Base-by-base conservation (phyloP, 257 asterid species). In the Fraxinus pennsylvanica region DNA sequence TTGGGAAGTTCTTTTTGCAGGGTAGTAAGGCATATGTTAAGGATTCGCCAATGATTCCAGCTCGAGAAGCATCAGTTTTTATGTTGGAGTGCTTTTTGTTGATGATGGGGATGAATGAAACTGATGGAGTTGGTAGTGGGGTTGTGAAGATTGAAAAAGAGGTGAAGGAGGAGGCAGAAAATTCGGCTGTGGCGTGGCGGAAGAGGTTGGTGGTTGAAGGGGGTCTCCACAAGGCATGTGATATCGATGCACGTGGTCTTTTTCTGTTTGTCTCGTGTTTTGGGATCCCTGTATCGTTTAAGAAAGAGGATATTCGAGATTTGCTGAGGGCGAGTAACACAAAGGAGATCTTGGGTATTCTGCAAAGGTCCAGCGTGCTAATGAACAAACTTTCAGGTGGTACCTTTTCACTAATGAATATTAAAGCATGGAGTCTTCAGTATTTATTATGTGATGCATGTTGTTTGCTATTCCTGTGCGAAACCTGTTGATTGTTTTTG, bases 171-270 rank as follows among this genome's bases (percentile, higher is more conserved):
- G 97, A 91, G 82, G 89, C 97, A 0, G 87, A 82, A 68, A 67
- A 59, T 7, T 90, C 92, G 0, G 96, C 97, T 14, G 35, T 88
- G 74, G 83, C 86, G 29, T 94, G 99, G 97, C 87, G 87, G 84
- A 94, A 87, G 86, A 88, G 97, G 75, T 68, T 94, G 87, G 25
- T 90, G 59, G 36, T 29, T 54, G 98, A 92, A 88, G 94, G 97
- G 73, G 97, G 98, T 45, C 33, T 92, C 74, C 76, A 78, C 21
- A 84, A 74, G 78, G 91, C 97, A 67, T 54, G 76, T 72, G 77
- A 85, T 86, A 86, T 84, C 27, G 99, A 94, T 83, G 96, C 97
- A 0, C 88, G 97, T 8, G 99, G 99, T 33, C 85, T 94, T 85
- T 77, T 94, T 69, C 68, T 92, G 85, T 87, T 92, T 65, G 79